Conservation (phyloP, 1,284 basidiomycete genomes). For the Marasmius sp. region DNA sequence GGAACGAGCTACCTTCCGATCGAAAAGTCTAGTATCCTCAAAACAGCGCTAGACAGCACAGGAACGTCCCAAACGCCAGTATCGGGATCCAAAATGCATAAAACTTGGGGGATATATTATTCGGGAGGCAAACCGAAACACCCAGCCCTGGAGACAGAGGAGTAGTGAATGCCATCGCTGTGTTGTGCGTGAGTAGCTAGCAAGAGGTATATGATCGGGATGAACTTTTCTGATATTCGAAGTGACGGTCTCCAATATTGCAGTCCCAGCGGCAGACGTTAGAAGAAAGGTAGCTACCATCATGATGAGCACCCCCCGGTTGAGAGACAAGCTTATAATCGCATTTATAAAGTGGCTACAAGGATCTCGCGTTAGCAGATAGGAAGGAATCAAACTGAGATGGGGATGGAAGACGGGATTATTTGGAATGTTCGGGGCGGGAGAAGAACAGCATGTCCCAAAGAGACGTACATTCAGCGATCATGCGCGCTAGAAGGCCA, state of each 20-base stretch:
- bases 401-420: not conserved
- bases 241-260: conserved; percentile 46
- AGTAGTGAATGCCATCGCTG: too few species aligned
- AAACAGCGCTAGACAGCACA: conserved; percentile 48
- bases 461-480: conserved; percentile 47
- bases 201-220: not conserved
- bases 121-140: conserved; percentile 42
- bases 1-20: conserved; percentile 34
- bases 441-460: too few species aligned
- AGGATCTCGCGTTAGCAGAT: not conserved
- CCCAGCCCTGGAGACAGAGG: not conserved
- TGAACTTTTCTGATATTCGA: conserved; percentile 28
- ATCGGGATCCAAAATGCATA: conserved; percentile 62
- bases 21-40: conserved; percentile 46
- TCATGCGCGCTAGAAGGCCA: conserved; percentile 48
- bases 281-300: conserved; percentile 43
- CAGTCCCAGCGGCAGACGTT: conserved; percentile 39
- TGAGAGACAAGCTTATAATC: conserved; percentile 57
- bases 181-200: too few species aligned
- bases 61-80: conserved; percentile 49
- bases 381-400: not conserved
- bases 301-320: conserved; percentile 46
- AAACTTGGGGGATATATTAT: conserved; percentile 38
- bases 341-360: conserved; percentile 56
- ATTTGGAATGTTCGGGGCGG: too few species aligned